Evolutionary conservation across 805 yeast species (phyloP), one percentile per base, ranked within the genome.

Genomic region (Metschnikowia lachancei): DNA sequence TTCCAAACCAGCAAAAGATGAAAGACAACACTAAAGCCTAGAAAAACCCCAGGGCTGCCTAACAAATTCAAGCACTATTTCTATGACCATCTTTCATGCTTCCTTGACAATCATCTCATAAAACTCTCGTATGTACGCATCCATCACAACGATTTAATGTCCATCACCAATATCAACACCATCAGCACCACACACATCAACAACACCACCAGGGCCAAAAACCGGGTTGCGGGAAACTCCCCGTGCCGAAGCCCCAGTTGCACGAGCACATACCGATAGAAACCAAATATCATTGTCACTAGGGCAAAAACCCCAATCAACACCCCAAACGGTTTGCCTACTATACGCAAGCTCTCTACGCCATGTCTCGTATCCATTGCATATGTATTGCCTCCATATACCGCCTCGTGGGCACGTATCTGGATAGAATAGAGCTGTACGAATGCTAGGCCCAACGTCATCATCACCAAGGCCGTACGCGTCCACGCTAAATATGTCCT

Each of bases 401-500:
- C 41, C 4, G 41, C 55, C 34, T 41, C 45, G 6, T 43, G 43
- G 28, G 56, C 55, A 13, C 56, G 53, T n/a, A 28, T 22, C 43
- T 49, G 70, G 39, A 82, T 55, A 48, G 78, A 69, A 56, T 80
- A 73, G 51, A 82, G 64, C 57, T 82, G 87, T 0, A 84, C 70
- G 3, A 80, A 69, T n/a, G 80, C 85, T 13, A 81, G 76, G 0
- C 86, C 86, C 29, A 79, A 69, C 0, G 84, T 75, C 3, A 81
- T 76, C 39, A 81, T 69, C 14, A 80, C 76, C 34, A 82, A 61
- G 2, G 83, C 78, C 0, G 86, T 81, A 37, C 86, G 66, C 26
- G 81, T 60, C 86, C 86, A 82, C 0, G 86, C 84, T 11, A 82
- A 61, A 47, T 78, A 81, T 1, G 86, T 81, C 55, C 87, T 65